These are phyloP conservation scores for Casuarina cunninghamiana DNA, from an alignment of 306 rosid species.

Conservation along the genomic window DNA sequence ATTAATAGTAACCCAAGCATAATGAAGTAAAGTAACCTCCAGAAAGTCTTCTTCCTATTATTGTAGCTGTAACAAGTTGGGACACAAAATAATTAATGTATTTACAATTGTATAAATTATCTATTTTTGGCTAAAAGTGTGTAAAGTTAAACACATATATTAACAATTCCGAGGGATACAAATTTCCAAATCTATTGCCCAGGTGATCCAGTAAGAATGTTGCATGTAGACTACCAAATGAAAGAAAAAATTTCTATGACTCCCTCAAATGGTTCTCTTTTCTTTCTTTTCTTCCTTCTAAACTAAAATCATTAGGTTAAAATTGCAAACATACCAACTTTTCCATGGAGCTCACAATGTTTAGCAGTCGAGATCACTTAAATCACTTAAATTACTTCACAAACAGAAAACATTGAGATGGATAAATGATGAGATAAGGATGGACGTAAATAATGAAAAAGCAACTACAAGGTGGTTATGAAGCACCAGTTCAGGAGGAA, in stretches of 20 bases:
- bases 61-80: constrained; percentile 70
- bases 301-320: not conserved
- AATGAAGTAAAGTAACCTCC: constrained; percentile 67
- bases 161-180: not conserved
- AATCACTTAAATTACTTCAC: not conserved
- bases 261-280: not conserved
- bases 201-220: not conserved
- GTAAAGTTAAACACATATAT: not conserved
- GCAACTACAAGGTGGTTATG: not conserved
- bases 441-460: not conserved
- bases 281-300: not conserved
- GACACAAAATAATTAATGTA: constrained; percentile 16
- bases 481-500: not conserved
- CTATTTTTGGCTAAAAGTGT: not conserved
- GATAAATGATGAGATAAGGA: not conserved
- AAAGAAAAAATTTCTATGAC: not conserved
- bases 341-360: not conserved
- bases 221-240: not conserved
- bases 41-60: constrained; percentile 70
- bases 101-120: constrained; percentile 1
- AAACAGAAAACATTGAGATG: not conserved
- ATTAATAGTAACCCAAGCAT: constrained; percentile 64
- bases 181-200: not conserved
- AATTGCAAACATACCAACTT: not conserved
- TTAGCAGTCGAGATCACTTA: not conserved